phyloP scores from a whole-genome alignment of 1,284 basidiomycete species.

The Xanthoconium separans region DNA sequence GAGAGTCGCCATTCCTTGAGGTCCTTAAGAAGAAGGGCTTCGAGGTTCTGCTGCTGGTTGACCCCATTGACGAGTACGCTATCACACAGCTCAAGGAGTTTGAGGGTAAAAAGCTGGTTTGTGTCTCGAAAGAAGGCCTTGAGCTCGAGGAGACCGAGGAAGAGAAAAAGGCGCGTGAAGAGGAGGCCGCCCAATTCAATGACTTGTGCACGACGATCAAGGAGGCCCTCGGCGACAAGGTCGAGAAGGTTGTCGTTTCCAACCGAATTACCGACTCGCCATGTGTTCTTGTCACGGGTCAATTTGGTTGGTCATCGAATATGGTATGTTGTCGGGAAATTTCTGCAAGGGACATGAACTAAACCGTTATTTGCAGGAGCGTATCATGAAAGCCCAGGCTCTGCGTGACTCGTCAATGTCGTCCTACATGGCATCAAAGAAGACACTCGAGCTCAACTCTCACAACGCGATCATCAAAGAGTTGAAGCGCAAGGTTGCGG shows the following conservation, averaged over 20 bases:
- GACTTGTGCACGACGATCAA: slow-evolving; percentile 95
- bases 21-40: slow-evolving; percentile 99
- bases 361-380: slow-evolving; percentile 54
- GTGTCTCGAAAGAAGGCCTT: slow-evolving; percentile 98
- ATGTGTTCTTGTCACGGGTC: slow-evolving; percentile 96
- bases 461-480: slow-evolving; percentile 95
- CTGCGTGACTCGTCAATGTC: slow-evolving; percentile 99
- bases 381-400: slow-evolving; percentile 99
- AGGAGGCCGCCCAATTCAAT: slow-evolving; percentile 82
- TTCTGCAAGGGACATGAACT: slow-evolving; percentile 1
- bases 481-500: slow-evolving; percentile 90
- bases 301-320: slow-evolving; percentile 99
- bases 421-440: slow-evolving; percentile 98
- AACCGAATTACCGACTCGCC: slow-evolving; percentile 98
- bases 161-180: slow-evolving; percentile 92
- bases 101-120: slow-evolving; percentile 97
- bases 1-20: slow-evolving; percentile 98
- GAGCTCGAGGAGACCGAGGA: slow-evolving; percentile 99
- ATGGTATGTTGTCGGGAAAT: slow-evolving; percentile 60
- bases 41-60: slow-evolving; percentile 95
- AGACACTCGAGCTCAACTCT: slow-evolving; percentile 98
- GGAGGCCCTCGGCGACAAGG: slow-evolving; percentile 98
- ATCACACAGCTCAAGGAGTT: slow-evolving; percentile 99
- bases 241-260: slow-evolving; percentile 98
- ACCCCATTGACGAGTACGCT: slow-evolving; percentile 98